Base-by-base conservation (phyloP, 345 rosid species). In the Moricandia arvensis region DNA sequence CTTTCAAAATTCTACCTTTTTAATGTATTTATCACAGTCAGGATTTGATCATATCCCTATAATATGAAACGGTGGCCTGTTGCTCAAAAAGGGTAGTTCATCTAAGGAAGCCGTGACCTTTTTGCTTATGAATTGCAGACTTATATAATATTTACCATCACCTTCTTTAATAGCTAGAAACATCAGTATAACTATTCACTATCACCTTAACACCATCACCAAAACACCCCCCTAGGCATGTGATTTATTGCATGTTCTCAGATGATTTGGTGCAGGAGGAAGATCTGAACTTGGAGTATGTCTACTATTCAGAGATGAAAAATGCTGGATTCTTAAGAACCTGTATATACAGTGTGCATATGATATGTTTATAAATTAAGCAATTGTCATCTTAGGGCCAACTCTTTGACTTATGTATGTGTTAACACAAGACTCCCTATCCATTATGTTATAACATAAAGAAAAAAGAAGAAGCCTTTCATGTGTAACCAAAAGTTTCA, bases 241-340 rank as follows among this genome's bases (percentile, higher is more conserved):
- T 49, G 29, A 47, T 63, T 29, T 18, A 37, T 16, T 73, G 54
- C 61, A 43, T 66, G 49, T 11, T 62, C 34, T 62, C 34, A 37
- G 2, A 71, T 71, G 66, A 55, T 33, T 45, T 66, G 54, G 68
- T 78, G 38, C 81, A 95, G 98, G 99, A 95, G 82, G 98, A 92
- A 66, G 97, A 90, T 74, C 59, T 95, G 87, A 87, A 83, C 34
- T 80, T 95, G 78, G 99, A 95, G 82, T 87, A 85, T 63, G 93
- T 88, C 6, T 89, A 89, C 87, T 95, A 95, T 85, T 95, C 98
- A 2, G 98, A 95, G 80, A 91, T 92, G 99, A 90, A 95, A 81
- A 97, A 95, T 80, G 99, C 97, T 0, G 99, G 97, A 43, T 92
- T 90, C 87, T 92, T 90, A 47, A 64, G 12, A 67, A 29, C 16